These are phyloP conservation scores for Phaseolus coccineus DNA, from an alignment of 331 rosid genomes.

Conservation along the genomic window DNA sequence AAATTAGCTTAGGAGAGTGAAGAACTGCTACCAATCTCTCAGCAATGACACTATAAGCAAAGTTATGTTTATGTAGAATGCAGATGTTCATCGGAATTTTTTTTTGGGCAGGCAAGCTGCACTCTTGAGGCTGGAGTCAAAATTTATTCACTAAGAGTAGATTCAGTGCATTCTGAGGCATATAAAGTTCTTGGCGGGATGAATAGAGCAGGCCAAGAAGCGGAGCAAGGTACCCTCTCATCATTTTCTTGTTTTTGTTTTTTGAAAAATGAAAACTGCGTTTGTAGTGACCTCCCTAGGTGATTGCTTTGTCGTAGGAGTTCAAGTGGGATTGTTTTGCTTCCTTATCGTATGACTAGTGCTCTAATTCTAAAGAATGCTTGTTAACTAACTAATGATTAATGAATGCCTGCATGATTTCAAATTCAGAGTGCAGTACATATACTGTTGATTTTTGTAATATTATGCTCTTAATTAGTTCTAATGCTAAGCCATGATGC, in stretches of 20 bases:
- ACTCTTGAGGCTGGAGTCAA: constrained; percentile 98
- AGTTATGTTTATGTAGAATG: constrained; percentile 28
- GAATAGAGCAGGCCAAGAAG: constrained; percentile 93
- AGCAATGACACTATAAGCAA: background rate
- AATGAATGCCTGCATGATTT: constrained; percentile 25
- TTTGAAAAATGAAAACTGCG: background rate
- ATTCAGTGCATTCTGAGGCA: constrained; percentile 95
- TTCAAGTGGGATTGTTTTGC: background rate
- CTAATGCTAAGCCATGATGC: constrained; percentile 40
- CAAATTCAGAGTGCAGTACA: background rate
- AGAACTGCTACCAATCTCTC: background rate
- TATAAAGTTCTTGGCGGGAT: constrained; percentile 98
- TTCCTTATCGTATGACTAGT: background rate
- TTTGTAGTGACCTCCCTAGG: constrained; percentile 6
- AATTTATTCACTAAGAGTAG: constrained; percentile 88
- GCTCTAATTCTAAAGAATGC: constrained; percentile 25
- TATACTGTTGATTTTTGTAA: constrained; percentile 27
- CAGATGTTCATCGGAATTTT: constrained; percentile 22
- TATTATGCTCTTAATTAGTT: constrained; percentile 37
- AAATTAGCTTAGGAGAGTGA: background rate
- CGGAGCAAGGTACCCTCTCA: constrained; percentile 67
- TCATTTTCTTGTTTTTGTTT: background rate
- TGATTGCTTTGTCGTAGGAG: constrained; percentile 15
- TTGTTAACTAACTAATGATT: constrained; percentile 20
- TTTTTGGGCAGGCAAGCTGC: constrained; percentile 81